Evolutionary conservation across 2,329 filamentous ascomycete genomes (phyloP).

Genomic region (Elsinoe necatrix): DNA sequence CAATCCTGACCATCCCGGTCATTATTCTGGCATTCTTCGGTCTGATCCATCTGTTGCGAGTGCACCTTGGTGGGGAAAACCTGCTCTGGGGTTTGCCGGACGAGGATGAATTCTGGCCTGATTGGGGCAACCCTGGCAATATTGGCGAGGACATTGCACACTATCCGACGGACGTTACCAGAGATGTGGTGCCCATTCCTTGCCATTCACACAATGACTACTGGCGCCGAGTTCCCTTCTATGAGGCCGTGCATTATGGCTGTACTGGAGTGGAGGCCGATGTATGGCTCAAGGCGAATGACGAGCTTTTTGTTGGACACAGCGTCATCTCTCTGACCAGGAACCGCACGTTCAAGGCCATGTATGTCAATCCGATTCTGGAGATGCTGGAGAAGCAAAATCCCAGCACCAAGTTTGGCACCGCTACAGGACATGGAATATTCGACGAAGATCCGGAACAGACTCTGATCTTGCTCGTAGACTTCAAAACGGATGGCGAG

Average conservation of each 20-base stretch:
- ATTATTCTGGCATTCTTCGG: slow-evolving; percentile 24
- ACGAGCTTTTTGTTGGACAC: slow-evolving; percentile 57
- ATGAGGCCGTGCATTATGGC: slow-evolving; percentile 51
- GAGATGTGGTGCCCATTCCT: slow-evolving; percentile 43
- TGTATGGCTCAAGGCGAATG: slow-evolving; percentile 47
- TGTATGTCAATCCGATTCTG: slow-evolving; percentile 59
- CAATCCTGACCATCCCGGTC: slow-evolving; percentile 13
- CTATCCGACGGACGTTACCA: slow-evolving; percentile 34
- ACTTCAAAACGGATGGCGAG: slow-evolving; percentile 55
- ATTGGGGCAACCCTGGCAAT: slow-evolving; percentile 36
- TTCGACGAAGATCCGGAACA: slow-evolving; percentile 34
- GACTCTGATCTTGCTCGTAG: slow-evolving; percentile 55
- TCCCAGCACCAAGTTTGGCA: slow-evolving; percentile 39
- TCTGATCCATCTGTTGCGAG: slow-evolving; percentile 34
- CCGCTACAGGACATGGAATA: slow-evolving; percentile 44
- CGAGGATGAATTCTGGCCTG: slow-evolving; percentile 27
- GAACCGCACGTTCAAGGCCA: slow-evolving; percentile 50
- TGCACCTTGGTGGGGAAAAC: slow-evolving; percentile 31
- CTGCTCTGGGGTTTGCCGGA: slow-evolving; percentile 31
- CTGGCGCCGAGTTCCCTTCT: slow-evolving; percentile 55
- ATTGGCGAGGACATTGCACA: slow-evolving; percentile 28
- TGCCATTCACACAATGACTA: slow-evolving; percentile 68
- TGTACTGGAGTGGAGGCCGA: slow-evolving; percentile 61
- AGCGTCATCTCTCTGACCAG: slow-evolving; percentile 45
- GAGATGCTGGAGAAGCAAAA: slow-evolving; percentile 50